Evolutionary conservation across 345 rosid species (phyloP).

Genomic region (Pistacia atlantica): DNA sequence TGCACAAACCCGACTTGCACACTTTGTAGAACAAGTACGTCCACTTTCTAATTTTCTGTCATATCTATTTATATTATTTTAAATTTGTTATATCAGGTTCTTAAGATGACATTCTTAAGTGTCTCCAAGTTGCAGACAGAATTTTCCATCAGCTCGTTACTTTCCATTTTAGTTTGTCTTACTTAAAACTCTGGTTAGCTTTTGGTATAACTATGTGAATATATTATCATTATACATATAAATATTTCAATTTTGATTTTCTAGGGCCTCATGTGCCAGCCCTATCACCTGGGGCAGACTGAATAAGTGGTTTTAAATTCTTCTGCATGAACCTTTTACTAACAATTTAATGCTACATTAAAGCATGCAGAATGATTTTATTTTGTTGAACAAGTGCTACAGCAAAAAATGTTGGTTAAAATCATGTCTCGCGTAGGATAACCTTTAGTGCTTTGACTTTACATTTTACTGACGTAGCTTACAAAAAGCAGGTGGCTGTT

Average conservation of each 20-base stretch:
- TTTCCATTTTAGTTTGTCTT: background rate
- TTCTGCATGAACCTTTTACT: background rate
- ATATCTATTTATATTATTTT: background rate
- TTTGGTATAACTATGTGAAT: background rate
- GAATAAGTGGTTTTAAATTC: background rate
- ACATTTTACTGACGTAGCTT: conserved; percentile 18
- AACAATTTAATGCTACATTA: background rate
- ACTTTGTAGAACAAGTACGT: conserved; percentile 87
- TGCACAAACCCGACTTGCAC: conserved; percentile 89
- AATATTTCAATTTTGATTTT: background rate
- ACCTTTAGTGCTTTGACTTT: background rate
- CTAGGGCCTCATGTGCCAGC: background rate
- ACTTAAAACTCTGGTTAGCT: background rate
- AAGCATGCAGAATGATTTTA: background rate
- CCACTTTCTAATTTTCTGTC: conserved; percentile 23
- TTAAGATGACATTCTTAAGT: background rate
- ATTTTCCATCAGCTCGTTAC: background rate
- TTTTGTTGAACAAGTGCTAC: background rate
- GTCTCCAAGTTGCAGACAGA: background rate
- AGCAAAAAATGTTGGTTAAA: too few species aligned
- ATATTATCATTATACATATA: background rate
- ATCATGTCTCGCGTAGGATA: background rate
- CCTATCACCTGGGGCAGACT: background rate
- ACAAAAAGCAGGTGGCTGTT: conserved; percentile 65
- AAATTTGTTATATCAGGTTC: background rate